These are phyloP conservation scores for Uncinocarpus reesii DNA, from an alignment of 2,329 filamentous ascomycete genomes.

Conservation along the genomic window DNA sequence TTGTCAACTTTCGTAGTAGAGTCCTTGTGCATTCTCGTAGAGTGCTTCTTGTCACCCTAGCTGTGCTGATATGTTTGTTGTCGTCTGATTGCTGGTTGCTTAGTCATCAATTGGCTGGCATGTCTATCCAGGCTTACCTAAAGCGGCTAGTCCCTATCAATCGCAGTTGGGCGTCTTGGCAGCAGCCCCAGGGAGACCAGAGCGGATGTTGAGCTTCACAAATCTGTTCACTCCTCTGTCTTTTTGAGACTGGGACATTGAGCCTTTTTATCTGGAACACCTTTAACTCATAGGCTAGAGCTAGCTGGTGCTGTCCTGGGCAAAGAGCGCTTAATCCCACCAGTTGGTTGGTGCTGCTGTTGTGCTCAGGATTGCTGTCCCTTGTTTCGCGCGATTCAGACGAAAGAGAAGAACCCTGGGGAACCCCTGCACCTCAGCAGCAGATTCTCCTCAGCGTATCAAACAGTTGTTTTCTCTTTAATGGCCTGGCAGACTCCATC, in stretches of 20 bases:
- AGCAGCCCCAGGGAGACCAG: not conserved
- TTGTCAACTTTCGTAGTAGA: too few relatives aligned
- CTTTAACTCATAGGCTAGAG: not conserved
- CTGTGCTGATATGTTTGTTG: too few relatives aligned
- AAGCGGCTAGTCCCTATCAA: not conserved
- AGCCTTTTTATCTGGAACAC: not conserved
- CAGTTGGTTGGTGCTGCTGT: not conserved
- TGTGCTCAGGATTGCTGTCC: not conserved
- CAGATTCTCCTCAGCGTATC: not conserved
- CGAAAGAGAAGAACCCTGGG: conserved; percentile 2
- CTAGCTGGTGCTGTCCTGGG: not conserved
- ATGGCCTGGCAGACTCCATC: conserved; percentile 65
- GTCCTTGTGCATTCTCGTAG: too few relatives aligned
- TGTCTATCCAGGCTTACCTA: not conserved
- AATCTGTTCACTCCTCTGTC: not conserved
- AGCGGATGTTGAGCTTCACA: conserved; percentile 1
- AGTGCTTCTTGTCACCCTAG: too few relatives aligned
- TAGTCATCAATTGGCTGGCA: not conserved
- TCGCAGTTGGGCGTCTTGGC: conserved; percentile 9
- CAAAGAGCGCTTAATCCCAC: not conserved
- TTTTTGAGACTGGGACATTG: too few relatives aligned
- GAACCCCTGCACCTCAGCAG: not conserved
- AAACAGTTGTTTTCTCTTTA: conserved; percentile 17
- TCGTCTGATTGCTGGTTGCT: too few relatives aligned
- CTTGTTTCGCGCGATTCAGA: conserved; percentile 7